Conservation (phyloP, 768 basidiomycete species). For the Boletellus sp. region DNA sequence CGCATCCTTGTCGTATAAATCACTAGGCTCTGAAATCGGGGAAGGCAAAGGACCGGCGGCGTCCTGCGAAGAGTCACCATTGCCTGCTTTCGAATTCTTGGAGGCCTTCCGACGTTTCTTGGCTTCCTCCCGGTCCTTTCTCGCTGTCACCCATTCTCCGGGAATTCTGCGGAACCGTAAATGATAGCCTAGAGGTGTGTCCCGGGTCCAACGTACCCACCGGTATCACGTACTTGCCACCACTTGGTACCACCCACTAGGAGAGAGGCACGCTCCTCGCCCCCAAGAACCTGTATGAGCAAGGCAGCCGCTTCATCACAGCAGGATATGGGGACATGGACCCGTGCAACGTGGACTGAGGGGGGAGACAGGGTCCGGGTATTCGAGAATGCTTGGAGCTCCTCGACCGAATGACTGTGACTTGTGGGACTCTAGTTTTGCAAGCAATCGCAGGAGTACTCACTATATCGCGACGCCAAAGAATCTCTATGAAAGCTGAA, state of each 20-base stretch:
- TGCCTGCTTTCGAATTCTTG: slow-evolving; percentile 30
- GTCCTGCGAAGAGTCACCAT: slow-evolving; percentile 8
- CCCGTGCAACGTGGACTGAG: slow-evolving; percentile 70
- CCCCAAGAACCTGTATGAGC: slow-evolving; percentile 78
- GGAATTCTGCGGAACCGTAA: slow-evolving; percentile 51
- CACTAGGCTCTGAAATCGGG: slow-evolving; percentile 30
- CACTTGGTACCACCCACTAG: slow-evolving; percentile 89
- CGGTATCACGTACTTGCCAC: slow-evolving; percentile 92
- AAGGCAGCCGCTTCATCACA: slow-evolving; percentile 72
- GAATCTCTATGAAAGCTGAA: slow-evolving; percentile 52
- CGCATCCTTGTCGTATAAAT: slow-evolving; percentile 63
- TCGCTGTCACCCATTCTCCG: slow-evolving; percentile 84
- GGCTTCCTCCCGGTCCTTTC: slow-evolving; percentile 76
- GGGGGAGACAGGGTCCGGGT: slow-evolving; percentile 82
- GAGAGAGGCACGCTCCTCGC: slow-evolving; percentile 65
- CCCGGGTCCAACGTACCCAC: slow-evolving; percentile 51
- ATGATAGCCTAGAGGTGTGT: slow-evolving; percentile 11
- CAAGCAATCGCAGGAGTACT: slow-evolving; percentile 22
- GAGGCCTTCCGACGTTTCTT: slow-evolving; percentile 53
- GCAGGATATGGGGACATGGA: slow-evolving; percentile 67
- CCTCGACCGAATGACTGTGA: slow-evolving; percentile 77
- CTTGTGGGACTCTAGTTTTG: neutral
- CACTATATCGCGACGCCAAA: slow-evolving; percentile 67
- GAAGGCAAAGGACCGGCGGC: slow-evolving; percentile 13
- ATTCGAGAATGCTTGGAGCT: slow-evolving; percentile 75